These are phyloP conservation scores for Dictyostelium intermedium DNA, from an alignment of 78 protist species.

Conservation along the genomic window DNA sequence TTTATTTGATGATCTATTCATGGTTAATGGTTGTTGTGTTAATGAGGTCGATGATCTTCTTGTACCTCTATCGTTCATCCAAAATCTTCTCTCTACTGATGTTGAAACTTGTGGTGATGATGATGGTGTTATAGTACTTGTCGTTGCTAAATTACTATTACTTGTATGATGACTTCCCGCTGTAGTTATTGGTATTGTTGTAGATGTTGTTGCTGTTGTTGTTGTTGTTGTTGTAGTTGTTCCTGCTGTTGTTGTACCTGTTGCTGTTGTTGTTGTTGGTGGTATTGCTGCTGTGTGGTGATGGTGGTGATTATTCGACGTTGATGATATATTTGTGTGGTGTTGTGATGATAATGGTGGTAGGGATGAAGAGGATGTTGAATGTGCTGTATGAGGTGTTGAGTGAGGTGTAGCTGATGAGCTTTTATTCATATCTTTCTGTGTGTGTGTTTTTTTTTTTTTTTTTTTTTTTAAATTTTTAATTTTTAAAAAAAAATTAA, in stretches of 20 bases:
- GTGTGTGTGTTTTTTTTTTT: background rate
- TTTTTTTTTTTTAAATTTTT: background rate
- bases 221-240: background rate
- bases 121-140: background rate
- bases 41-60: constrained; percentile 56
- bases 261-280: background rate
- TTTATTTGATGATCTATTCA: constrained; percentile 38
- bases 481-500: background rate
- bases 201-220: background rate
- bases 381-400: background rate
- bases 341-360: background rate
- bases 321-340: background rate
- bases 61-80: constrained; percentile 25
- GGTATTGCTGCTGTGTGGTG: background rate
- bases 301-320: background rate
- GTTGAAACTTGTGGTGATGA: background rate
- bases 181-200: background rate
- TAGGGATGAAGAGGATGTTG: background rate
- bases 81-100: constrained; percentile 38
- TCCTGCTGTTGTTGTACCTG: background rate
- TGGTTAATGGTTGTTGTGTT: constrained; percentile 43
- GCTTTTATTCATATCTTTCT: background rate
- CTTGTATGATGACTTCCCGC: background rate
- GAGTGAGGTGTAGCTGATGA: background rate
- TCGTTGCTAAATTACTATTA: background rate